These are phyloP conservation scores for Drosera capensis DNA, from an alignment of 148 eudicot genomes.

Conservation along the genomic window DNA sequence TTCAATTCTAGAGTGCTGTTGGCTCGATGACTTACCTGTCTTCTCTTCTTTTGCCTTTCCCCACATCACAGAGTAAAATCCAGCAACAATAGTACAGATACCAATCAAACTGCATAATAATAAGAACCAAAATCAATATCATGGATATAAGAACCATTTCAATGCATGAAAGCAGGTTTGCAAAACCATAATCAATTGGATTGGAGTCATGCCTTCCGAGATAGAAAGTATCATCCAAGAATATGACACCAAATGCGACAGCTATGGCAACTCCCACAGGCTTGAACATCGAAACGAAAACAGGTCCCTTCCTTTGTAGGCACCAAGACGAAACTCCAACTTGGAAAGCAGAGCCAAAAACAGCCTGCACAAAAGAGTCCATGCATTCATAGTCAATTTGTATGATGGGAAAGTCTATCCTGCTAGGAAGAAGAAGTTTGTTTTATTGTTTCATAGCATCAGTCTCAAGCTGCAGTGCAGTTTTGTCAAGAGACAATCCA, in stretches of 20 bases:
- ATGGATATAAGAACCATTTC: background rate
- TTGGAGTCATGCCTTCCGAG: slow-evolving; percentile 51
- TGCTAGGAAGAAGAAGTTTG: background rate
- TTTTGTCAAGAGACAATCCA: too few relatives aligned
- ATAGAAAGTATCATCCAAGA: slow-evolving; percentile 48
- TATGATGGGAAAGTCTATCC: too few relatives aligned
- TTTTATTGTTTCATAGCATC: too few relatives aligned
- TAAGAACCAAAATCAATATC: background rate
- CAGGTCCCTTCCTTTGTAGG: slow-evolving; percentile 59
- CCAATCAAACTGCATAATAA: slow-evolving; percentile 58
- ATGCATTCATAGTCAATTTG: too few relatives aligned
- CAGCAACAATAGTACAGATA: slow-evolving; percentile 46
- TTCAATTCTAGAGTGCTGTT: slow-evolving; percentile 16
- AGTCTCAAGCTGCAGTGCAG: too few relatives aligned
- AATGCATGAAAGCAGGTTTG: background rate
- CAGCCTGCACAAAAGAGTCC: background rate
- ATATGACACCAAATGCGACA: slow-evolving; percentile 29
- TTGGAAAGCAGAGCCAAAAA: slow-evolving; percentile 14
- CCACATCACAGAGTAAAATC: slow-evolving; percentile 86
- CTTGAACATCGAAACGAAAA: slow-evolving; percentile 68
- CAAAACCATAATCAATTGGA: background rate
- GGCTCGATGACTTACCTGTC: slow-evolving; percentile 5
- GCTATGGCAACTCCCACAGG: slow-evolving; percentile 73
- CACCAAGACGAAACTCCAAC: slow-evolving; percentile 56
- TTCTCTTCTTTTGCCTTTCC: slow-evolving; percentile 63